Percentiles rank a stretch among this genome's conserved stretches.
Conservation (phyloP, 2,329 filamentous ascomycete species). For the Penicillium sp. region DNA sequence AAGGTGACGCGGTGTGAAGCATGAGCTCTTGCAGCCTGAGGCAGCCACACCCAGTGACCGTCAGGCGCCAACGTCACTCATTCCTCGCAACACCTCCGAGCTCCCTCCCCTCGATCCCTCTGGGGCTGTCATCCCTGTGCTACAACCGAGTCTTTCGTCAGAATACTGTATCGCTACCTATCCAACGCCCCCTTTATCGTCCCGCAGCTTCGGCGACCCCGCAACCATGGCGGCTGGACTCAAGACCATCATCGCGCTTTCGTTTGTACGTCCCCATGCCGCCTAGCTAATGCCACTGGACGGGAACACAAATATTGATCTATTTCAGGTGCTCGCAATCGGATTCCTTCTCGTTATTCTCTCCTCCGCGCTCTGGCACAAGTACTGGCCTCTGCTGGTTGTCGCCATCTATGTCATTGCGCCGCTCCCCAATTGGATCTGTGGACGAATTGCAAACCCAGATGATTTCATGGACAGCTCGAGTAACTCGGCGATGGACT, state of each 20-base stretch:
- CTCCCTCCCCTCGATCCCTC: slow-evolving; percentile 11
- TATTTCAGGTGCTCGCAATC: slow-evolving; percentile 76
- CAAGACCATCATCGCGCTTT: slow-evolving; percentile 98
- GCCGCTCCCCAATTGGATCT: slow-evolving; percentile 95
- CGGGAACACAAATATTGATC: slow-evolving; percentile 4
- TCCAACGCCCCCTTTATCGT: slow-evolving; percentile 2
- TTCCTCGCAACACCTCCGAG: slow-evolving; percentile 15
- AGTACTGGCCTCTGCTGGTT: slow-evolving; percentile 92
- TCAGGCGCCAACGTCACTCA: slow-evolving; percentile 34
- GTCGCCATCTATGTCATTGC: slow-evolving; percentile 94
- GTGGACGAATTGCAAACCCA: slow-evolving; percentile 78
- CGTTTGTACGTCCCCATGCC: slow-evolving; percentile 67
- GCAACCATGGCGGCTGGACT: slow-evolving; percentile 72
- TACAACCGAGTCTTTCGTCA: slow-evolving; percentile 3
- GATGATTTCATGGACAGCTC: slow-evolving; percentile 93
- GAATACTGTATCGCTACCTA: slow-evolving; percentile 2
- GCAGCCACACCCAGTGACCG: slow-evolving; percentile 26
- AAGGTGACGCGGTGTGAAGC: slow-evolving; percentile 37
- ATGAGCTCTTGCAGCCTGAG: slow-evolving; percentile 29
- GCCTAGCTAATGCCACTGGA: background rate
- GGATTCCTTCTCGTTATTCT: slow-evolving; percentile 99
- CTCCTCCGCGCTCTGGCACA: slow-evolving; percentile 89
- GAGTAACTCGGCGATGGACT: slow-evolving; percentile 81
- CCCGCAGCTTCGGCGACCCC: slow-evolving; percentile 25
- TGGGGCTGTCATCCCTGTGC: slow-evolving; percentile 16